Evolutionary conservation across 371 early-diverging fungal genomes (phyloP).

Genomic region (Batkoa obscura): DNA sequence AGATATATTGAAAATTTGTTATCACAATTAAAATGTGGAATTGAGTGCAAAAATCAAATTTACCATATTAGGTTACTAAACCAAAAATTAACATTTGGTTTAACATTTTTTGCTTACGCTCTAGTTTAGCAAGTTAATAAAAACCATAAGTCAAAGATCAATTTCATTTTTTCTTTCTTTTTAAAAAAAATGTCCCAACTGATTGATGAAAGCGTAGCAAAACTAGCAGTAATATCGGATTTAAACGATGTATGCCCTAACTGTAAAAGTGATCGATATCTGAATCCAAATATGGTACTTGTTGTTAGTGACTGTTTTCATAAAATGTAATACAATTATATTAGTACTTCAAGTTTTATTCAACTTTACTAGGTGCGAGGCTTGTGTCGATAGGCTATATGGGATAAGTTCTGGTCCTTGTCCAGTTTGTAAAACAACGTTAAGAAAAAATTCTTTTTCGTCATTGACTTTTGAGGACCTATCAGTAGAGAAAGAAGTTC

Average conservation of each 20-base stretch:
- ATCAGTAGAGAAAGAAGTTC: conserved; percentile 84
- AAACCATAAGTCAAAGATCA: no score
- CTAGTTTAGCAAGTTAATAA: no score
- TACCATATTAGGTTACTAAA: no score
- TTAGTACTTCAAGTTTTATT: not conserved
- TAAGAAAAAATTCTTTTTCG: conserved; percentile 70
- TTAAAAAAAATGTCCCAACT: no score
- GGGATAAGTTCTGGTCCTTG: conserved; percentile 78
- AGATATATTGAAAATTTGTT: no score
- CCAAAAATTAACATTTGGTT: no score
- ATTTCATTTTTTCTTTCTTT: no score
- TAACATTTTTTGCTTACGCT: no score
- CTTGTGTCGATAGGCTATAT: conserved; percentile 70
- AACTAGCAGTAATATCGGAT: no score
- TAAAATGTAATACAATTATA: conserved; percentile 50
- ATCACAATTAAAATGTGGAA: no score
- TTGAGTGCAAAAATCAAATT: no score
- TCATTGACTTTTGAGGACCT: conserved; percentile 86
- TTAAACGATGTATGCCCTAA: conserved; percentile 89
- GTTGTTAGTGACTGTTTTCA: conserved; percentile 96
- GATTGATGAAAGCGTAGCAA: no score
- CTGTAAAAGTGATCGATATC: conserved; percentile 85
- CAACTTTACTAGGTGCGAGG: not conserved
- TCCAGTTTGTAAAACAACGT: conserved; percentile 66
- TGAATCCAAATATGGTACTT: conserved; percentile 82